These are phyloP conservation scores for Botryosphaeria agaves DNA, from an alignment of 2,329 filamentous ascomycete species.

Conservation along the genomic window DNA sequence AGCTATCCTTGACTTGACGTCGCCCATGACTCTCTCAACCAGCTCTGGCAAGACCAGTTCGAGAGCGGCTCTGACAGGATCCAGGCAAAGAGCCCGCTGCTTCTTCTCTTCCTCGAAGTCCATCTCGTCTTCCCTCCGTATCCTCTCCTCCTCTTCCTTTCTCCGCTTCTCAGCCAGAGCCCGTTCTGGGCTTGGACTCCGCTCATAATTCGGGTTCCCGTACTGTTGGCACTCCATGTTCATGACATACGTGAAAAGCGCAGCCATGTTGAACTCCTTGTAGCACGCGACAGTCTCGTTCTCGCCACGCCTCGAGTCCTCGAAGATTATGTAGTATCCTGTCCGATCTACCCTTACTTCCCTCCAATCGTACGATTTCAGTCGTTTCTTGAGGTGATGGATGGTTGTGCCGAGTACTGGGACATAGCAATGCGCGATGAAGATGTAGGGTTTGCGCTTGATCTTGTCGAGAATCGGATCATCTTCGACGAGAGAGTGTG, in stretches of 20 bases:
- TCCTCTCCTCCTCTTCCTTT: slow-evolving; percentile 47
- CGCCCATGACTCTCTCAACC: slow-evolving; percentile 69
- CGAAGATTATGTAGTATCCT: slow-evolving; percentile 87
- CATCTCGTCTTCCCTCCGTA: slow-evolving; percentile 55
- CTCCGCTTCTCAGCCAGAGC: slow-evolving; percentile 31
- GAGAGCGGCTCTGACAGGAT: slow-evolving; percentile 74
- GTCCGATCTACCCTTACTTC: slow-evolving; percentile 69
- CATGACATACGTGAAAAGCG: slow-evolving; percentile 87
- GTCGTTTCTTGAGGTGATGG: slow-evolving; percentile 73
- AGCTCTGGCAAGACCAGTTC: slow-evolving; percentile 66
- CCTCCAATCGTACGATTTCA: slow-evolving; percentile 68
- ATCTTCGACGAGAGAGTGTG: slow-evolving; percentile 42
- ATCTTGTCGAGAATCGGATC: slow-evolving; percentile 52
- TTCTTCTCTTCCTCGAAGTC: slow-evolving; percentile 84
- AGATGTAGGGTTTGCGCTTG: slow-evolving; percentile 71
- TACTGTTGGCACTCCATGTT: slow-evolving; percentile 68
- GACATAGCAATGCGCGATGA: slow-evolving; percentile 72
- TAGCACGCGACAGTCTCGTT: slow-evolving; percentile 70
- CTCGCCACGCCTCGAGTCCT: slow-evolving; percentile 58
- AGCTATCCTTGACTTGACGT: slow-evolving; percentile 76
- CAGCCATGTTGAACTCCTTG: slow-evolving; percentile 57
- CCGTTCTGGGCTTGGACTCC: slow-evolving; percentile 34
- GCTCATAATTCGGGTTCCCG: slow-evolving; percentile 45
- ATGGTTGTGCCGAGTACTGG: slow-evolving; percentile 75
- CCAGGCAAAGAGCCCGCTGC: slow-evolving; percentile 70